Conservation (phyloP, 2,329 filamentous ascomycete genomes). For the Verticillium nonalfalfae region DNA sequence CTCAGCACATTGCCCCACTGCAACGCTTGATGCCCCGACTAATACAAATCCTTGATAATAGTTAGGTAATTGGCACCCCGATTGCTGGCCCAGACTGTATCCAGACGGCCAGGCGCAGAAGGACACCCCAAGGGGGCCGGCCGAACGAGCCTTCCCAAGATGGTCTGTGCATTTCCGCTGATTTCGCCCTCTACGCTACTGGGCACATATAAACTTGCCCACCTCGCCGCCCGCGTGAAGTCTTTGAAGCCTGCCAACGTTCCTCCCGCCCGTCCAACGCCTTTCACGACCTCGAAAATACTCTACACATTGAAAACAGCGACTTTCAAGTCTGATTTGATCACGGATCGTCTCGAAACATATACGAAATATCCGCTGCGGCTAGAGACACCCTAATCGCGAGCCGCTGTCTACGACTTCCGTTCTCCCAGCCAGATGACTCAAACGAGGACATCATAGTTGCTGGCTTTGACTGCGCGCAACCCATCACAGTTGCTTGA, state of each 20-base stretch:
- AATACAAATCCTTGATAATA: background rate
- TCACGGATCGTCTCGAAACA: background rate
- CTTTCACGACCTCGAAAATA: background rate
- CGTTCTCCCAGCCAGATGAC: background rate
- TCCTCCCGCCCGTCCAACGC: slow-evolving; percentile 2
- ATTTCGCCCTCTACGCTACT: slow-evolving; percentile 6
- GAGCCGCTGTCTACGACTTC: background rate
- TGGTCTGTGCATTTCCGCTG: slow-evolving; percentile 1
- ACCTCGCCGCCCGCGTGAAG: slow-evolving; percentile 8
- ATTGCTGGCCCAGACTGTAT: background rate
- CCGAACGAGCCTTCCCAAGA: background rate
- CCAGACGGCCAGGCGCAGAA: background rate
- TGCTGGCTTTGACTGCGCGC: slow-evolving; percentile 1
- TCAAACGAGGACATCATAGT: slow-evolving; percentile 1
- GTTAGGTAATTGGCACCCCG: background rate
- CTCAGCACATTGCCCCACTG: background rate
- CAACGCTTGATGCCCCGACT: background rate
- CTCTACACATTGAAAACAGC: background rate
- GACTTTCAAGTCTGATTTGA: background rate
- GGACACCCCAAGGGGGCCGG: background rate
- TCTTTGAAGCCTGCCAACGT: slow-evolving; percentile 3
- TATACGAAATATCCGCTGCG: background rate
- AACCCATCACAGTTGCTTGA: background rate
- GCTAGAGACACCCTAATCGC: background rate
- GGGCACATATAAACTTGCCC: slow-evolving; percentile 12